Base-by-base conservation (phyloP, 306 rosid genomes). In the Chamaecrista fasciculata region DNA sequence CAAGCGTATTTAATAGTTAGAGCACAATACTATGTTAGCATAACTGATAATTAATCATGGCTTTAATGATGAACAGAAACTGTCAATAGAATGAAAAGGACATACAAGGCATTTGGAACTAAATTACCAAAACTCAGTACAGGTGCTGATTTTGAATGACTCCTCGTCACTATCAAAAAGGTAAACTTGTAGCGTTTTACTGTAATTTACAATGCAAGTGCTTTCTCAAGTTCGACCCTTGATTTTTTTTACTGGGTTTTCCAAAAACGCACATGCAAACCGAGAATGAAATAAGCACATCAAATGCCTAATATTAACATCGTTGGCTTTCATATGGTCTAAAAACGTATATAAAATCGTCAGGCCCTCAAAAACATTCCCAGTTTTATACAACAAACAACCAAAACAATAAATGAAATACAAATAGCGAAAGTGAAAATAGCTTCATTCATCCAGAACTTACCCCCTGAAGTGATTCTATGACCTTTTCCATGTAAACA, bases 401-500 rank as follows among this genome's bases (percentile, higher is more conserved):
- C 25, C 12, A 11, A 20, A 16, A 0, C 9, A n/a, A 52, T 5
- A 44, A 55, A 1, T 26, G 23, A 65, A 43, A 14, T 12, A 34
- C 12, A 12, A 60, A 4, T 21, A 3, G 21, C 46, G 36, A 26
- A n/a, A n/a, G n/a, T n/a, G n/a, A n/a, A n/a, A n/a, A 19, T 14
- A 40, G 56, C 46, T 21, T 8, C 9, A 37, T 14, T 12, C 15
- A 18, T 21, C 29, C 24, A 12, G 69, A 28, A 21, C 78, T 73
- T 85, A 90, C 98, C 80, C 82, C 75, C 76, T 93, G 96, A 61
- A 93, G 94, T 60, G 98, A 83, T 63, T 88, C 96, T 9, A 90
- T 80, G 78, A 93, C 97, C 79, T 90, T 93, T 21, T 93, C 98
- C 98, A 93, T 93, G 84, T 90, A 90, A 66, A 90, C 87, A 59